These are phyloP conservation scores for Casuarina glauca DNA, from an alignment of 306 rosid genomes.

Conservation along the genomic window DNA sequence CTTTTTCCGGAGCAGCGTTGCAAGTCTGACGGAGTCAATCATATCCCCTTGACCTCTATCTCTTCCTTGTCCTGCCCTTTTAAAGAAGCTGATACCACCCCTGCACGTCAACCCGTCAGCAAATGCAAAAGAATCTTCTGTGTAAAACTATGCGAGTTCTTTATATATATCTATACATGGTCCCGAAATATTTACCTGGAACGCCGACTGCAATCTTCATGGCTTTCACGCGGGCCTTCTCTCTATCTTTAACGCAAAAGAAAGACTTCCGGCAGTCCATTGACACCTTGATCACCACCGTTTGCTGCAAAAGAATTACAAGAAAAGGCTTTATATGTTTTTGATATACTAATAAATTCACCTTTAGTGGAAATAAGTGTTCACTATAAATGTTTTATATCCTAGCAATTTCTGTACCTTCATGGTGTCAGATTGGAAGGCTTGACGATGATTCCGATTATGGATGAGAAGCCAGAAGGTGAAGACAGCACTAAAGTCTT, in stretches of 20 bases:
- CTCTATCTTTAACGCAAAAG: neutral
- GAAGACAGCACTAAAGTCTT: no score
- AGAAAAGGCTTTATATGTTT: neutral
- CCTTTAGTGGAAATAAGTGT: no score
- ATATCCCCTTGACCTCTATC: conserved; percentile 38
- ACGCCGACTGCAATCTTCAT: conserved; percentile 40
- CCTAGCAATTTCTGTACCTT: no score
- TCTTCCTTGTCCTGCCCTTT: conserved; percentile 25
- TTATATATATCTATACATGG: no score
- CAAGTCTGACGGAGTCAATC: conserved; percentile 34
- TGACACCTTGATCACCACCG: conserved; percentile 33
- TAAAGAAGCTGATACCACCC: conserved; percentile 29
- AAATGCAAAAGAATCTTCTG: neutral
- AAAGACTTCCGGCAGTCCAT: conserved; percentile 13
- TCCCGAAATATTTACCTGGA: conserved; percentile 13
- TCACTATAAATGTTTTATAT: no score
- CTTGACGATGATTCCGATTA: no score
- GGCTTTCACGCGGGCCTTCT: conserved; percentile 20
- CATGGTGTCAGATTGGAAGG: no score
- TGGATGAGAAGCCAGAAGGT: no score
- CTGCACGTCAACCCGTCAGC: neutral
- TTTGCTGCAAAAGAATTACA: conserved; percentile 31
- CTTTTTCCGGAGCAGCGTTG: conserved; percentile 30
- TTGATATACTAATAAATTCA: neutral
- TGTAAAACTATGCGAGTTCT: no score